Percentiles rank a stretch among this genome's conserved stretches.
phyloP scores from a whole-genome alignment of 2,329 filamentous ascomycete genomes.

The Lecanicillium sp. region DNA sequence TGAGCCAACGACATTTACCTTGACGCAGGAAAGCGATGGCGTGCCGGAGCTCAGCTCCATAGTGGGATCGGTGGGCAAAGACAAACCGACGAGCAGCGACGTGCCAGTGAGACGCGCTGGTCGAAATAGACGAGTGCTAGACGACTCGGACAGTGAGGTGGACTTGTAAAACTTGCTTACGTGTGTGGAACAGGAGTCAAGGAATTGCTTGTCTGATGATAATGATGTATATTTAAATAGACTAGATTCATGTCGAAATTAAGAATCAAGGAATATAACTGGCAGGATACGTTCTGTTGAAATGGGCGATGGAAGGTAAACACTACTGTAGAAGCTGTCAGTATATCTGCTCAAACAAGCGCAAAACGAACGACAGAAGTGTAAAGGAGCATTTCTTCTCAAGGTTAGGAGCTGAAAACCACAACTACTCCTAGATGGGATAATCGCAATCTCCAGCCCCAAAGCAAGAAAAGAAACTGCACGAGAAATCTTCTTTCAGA shows the following conservation, averaged over 20 bases:
- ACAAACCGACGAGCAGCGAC: not conserved
- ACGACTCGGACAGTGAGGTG: slow-evolving; percentile 17
- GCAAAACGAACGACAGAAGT: slow-evolving; percentile 1
- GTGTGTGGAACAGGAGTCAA: too few species aligned
- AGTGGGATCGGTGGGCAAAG: slow-evolving; percentile 3
- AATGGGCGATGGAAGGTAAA: too few species aligned
- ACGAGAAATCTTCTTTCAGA: slow-evolving; percentile 32
- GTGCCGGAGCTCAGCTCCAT: slow-evolving; percentile 30
- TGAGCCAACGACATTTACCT: slow-evolving; percentile 32
- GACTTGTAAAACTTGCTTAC: too few species aligned
- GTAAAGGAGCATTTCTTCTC: not conserved
- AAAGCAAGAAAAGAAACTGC: not conserved
- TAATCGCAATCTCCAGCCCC: too few species aligned
- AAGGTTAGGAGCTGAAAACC: not conserved
- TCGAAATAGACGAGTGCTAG: slow-evolving; percentile 14
- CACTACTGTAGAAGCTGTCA: slow-evolving; percentile 1
- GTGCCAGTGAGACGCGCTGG: not conserved
- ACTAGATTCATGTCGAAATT: not conserved
- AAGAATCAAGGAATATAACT: too few species aligned
- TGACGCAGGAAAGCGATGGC: slow-evolving; percentile 37
- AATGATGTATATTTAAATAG: slow-evolving; percentile 10
- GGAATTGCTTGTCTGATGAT: not conserved
- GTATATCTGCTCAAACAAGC: slow-evolving; percentile 4
- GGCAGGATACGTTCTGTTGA: too few species aligned
- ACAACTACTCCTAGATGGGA: not conserved